These are phyloP conservation scores for Lachnellula hyalina DNA, from an alignment of 2,329 filamentous ascomycete species.

Conservation along the genomic window DNA sequence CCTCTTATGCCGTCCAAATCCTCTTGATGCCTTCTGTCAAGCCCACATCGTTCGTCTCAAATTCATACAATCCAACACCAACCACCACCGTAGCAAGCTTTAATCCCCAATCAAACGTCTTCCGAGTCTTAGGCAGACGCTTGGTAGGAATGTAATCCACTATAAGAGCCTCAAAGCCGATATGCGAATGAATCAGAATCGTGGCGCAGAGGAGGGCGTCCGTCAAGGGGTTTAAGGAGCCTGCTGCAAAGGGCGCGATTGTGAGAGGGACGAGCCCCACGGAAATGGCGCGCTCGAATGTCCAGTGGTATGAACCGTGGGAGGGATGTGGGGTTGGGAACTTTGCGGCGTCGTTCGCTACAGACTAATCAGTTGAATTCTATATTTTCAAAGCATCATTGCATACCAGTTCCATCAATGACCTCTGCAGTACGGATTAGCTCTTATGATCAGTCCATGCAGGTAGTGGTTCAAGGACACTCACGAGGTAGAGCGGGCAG, in stretches of 20 bases:
- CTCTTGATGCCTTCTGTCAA: conserved; percentile 83
- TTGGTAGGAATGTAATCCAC: conserved; percentile 83
- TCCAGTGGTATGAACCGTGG: conserved; percentile 98
- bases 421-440: conserved; percentile 56
- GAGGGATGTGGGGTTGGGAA: conserved; percentile 66
- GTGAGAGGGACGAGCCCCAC: conserved; percentile 79
- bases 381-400: not conserved
- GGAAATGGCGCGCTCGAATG: conserved; percentile 82
- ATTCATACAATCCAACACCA: conserved; percentile 90
- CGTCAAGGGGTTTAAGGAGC: conserved; percentile 80
- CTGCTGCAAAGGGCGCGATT: conserved; percentile 85
- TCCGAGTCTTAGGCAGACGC: conserved; percentile 62
- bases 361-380: conserved; percentile 20
- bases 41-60: conserved; percentile 97
- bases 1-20: conserved; percentile 74
- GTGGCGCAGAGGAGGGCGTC: conserved; percentile 81
- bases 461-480: conserved; percentile 33
- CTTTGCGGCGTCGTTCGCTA: conserved; percentile 81
- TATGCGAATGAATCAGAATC: conserved; percentile 87
- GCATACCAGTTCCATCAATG: conserved; percentile 68
- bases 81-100: conserved; percentile 74
- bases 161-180: conserved; percentile 87
- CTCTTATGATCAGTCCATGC: conserved; percentile 15
- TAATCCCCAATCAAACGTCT: conserved; percentile 69
- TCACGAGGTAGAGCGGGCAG: conserved; percentile 82